Base-by-base conservation (phyloP, 2,329 filamentous ascomycete genomes). In the Colletotrichum sidae region DNA sequence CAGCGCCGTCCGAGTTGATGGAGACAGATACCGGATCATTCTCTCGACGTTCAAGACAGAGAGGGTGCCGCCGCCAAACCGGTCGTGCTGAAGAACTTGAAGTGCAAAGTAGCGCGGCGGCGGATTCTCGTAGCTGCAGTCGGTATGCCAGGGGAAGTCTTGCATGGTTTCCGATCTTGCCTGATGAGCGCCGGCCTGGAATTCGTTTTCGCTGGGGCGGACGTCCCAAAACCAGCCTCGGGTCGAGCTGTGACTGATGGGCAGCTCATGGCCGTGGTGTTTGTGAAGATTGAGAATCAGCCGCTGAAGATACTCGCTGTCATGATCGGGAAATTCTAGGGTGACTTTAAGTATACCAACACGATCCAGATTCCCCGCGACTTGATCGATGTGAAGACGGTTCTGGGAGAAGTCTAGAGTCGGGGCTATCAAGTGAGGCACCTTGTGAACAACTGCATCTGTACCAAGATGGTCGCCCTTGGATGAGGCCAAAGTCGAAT, bases 141-240 rank as follows among this genome's bases (percentile, higher is more conserved):
- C 79, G 0, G 78, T 81, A 51, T 81, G 80, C 80, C 80, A 82
- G 0, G 79, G 76, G 35, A 81, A 82, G 1, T 77, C 70, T 0
- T 75, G 65, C 77, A 79, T 80, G 1, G 80, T 82, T 64, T 82
- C 79, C 0, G 77, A 79, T 0, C 78, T 72, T 0, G 79, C 80
- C 15, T 75, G 77, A 34, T 77, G 72, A 15, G 70, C 67, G 13
- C 60, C 69, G 42, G 72, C 71, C 47, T 79, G 75, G 52, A 74
- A 75, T 33, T 35, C 71, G 11, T 49, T 60, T 9, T 60, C 50
- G 45, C 67, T 73, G 3, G 78, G 80, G 1, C 75, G 75, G 3
- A 81, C 73, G 49, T 81, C 79, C 79, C 80, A 82, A 66, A 81
- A 81, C 79, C 79, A 81, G 4, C 79, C 79, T 4, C 74, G 73